phyloP scores from a whole-genome alignment of 2,329 filamentous ascomycete species.

The Stemphylium lycopersici region DNA sequence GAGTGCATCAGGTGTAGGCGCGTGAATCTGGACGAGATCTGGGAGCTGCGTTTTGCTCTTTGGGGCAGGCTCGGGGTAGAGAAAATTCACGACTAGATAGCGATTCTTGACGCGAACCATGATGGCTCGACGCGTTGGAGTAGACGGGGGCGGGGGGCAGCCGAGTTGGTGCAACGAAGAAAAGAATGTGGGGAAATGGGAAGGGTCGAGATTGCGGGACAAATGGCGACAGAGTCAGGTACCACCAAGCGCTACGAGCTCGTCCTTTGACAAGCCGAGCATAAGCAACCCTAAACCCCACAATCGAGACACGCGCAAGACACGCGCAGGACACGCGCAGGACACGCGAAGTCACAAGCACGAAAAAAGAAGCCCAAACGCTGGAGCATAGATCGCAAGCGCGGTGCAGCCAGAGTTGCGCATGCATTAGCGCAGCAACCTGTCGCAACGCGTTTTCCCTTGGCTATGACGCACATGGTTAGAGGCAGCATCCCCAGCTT shows the following conservation, averaged over 20 bases:
- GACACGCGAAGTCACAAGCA: slow-evolving; percentile 2
- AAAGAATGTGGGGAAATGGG: background rate
- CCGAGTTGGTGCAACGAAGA: too few relatives aligned
- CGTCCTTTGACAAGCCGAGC: background rate
- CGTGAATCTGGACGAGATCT: slow-evolving; percentile 74
- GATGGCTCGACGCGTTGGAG: background rate
- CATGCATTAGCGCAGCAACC: slow-evolving; percentile 14
- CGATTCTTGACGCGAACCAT: slow-evolving; percentile 98
- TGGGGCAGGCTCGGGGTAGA: slow-evolving; percentile 71
- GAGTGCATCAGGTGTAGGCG: slow-evolving; percentile 76
- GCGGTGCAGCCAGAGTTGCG: slow-evolving; percentile 4
- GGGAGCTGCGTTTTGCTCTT: slow-evolving; percentile 52
- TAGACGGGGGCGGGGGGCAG: too few relatives aligned
- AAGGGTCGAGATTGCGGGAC: background rate
- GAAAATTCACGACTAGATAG: slow-evolving; percentile 91
- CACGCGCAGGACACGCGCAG: background rate
- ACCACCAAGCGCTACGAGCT: too few relatives aligned
- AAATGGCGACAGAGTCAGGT: background rate
- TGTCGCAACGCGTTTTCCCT: slow-evolving; percentile 4
- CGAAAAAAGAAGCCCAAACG: background rate
- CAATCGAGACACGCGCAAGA: background rate
- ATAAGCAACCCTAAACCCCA: too few relatives aligned
- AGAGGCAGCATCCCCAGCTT: slow-evolving; percentile 34
- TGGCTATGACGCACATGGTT: slow-evolving; percentile 33
- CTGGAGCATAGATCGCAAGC: background rate